Percentiles rank a stretch among this genome's conserved stretches.
phyloP scores from a whole-genome alignment of 139 green algal species.

The Bryopsis sp. region DNA sequence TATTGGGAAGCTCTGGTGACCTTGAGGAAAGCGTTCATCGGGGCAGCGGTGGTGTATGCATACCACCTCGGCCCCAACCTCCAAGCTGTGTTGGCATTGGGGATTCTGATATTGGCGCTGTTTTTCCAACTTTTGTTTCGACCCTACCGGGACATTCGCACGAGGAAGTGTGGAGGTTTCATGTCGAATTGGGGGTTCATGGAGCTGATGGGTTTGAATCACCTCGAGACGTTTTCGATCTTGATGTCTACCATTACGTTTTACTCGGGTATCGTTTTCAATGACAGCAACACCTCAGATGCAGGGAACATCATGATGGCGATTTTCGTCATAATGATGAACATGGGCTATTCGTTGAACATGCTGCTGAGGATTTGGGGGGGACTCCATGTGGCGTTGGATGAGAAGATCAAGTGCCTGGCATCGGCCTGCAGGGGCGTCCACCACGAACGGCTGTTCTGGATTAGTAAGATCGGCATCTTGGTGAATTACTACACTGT shows the following conservation, averaged over 20 bases:
- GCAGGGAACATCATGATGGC: background rate
- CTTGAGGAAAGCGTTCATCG: conserved; percentile 10
- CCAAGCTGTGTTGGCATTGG: background rate
- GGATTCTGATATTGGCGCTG: background rate
- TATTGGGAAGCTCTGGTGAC: conserved; percentile 11
- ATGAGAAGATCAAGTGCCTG: no score
- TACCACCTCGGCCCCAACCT: background rate
- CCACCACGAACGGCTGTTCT: no score
- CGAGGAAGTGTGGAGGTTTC: no score
- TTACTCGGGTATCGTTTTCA: background rate
- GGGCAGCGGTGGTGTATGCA: conserved; percentile 6
- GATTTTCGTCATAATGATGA: background rate
- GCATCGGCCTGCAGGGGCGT: no score
- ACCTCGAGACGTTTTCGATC: background rate
- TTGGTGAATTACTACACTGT: no score
- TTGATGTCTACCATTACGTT: background rate
- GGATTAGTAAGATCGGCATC: no score
- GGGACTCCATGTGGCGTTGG: background rate
- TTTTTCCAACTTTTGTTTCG: background rate
- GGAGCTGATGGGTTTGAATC: no score
- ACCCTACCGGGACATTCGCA: background rate
- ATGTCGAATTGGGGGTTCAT: no score
- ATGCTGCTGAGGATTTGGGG: background rate
- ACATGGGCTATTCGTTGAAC: background rate
- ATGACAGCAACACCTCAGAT: background rate